phyloP scores from a whole-genome alignment of 768 basidiomycete genomes.

The Suillus subluteus region DNA sequence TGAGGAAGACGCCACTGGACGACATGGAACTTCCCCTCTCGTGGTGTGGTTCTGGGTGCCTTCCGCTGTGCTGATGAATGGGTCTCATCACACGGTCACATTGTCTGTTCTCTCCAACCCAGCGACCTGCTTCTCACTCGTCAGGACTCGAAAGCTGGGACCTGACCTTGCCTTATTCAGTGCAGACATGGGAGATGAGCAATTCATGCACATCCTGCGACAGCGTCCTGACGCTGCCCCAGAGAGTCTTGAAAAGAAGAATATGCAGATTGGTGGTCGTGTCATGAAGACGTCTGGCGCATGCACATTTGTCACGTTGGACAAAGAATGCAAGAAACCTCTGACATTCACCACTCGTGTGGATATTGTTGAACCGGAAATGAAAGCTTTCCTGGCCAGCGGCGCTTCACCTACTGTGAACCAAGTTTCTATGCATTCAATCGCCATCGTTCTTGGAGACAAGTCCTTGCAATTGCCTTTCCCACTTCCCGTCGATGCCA shows the following conservation, averaged over 20 bases:
- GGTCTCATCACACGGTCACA: slow-evolving; percentile 14
- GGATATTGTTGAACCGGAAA: slow-evolving; percentile 25
- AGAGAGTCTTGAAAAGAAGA: slow-evolving; percentile 18
- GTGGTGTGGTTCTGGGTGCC: too few species aligned
- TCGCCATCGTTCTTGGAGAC: slow-evolving; percentile 18
- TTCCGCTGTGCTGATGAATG: too few species aligned
- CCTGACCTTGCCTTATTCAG: slow-evolving; percentile 22
- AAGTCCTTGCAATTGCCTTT: slow-evolving; percentile 36
- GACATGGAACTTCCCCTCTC: too few species aligned
- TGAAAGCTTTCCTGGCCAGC: slow-evolving; percentile 19
- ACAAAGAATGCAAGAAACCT: slow-evolving; percentile 19
- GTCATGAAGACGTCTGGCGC: neutral
- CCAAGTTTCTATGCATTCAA: slow-evolving; percentile 5
- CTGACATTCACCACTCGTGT: slow-evolving; percentile 22
- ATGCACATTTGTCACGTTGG: slow-evolving; percentile 18
- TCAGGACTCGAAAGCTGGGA: slow-evolving; percentile 14
- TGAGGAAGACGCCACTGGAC: too few species aligned
- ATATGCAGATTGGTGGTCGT: slow-evolving; percentile 14
- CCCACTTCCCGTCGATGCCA: slow-evolving; percentile 48
- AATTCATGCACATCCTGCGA: slow-evolving; percentile 24
- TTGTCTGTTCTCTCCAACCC: slow-evolving; percentile 20
- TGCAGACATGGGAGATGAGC: slow-evolving; percentile 16
- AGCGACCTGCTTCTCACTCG: slow-evolving; percentile 12
- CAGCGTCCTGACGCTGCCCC: slow-evolving; percentile 18
- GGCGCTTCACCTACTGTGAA: slow-evolving; percentile 25